These are phyloP conservation scores for Lachancea meyersii DNA, from an alignment of 805 yeast genomes.

Conservation along the genomic window DNA sequence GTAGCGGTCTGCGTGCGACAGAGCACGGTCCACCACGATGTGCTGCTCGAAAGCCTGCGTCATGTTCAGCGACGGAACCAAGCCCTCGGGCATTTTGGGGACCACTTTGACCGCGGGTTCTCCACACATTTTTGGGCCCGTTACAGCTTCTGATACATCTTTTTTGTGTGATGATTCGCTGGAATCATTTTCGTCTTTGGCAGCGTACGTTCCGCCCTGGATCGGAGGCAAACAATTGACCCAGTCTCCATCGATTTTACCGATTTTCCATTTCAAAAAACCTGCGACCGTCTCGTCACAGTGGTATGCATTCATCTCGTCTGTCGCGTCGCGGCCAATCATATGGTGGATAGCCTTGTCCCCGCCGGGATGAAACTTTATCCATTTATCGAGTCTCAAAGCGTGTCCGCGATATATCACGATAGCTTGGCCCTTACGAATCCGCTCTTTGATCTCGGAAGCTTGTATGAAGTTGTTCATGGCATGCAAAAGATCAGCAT, in stretches of 20 bases:
- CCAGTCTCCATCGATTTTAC: slow-evolving; percentile 62
- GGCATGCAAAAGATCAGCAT: background rate
- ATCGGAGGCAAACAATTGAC: slow-evolving; percentile 77
- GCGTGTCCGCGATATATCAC: slow-evolving; percentile 60
- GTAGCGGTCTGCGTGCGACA: slow-evolving; percentile 43
- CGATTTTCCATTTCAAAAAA: slow-evolving; percentile 58
- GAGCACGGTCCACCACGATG: slow-evolving; percentile 49
- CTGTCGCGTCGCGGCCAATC: slow-evolving; percentile 87
- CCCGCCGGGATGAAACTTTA: slow-evolving; percentile 80
- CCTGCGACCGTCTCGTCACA: slow-evolving; percentile 46
- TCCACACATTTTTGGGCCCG: slow-evolving; percentile 32
- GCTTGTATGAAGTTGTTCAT: slow-evolving; percentile 31
- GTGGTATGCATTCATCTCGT: slow-evolving; percentile 85
- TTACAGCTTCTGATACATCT: background rate
- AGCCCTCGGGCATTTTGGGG: slow-evolving; percentile 50
- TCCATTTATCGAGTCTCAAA: slow-evolving; percentile 63
- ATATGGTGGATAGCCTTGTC: slow-evolving; percentile 76
- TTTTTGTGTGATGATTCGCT: no score
- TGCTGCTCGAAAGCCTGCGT: slow-evolving; percentile 24
- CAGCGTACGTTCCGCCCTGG: slow-evolving; percentile 65
- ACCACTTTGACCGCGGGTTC: slow-evolving; percentile 37
- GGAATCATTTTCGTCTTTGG: no score
- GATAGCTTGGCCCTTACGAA: slow-evolving; percentile 61
- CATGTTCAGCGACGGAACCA: slow-evolving; percentile 37
- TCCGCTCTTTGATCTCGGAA: slow-evolving; percentile 48